Conservation (phyloP, 257 asterid genomes). For the Nicotiana knightiana region DNA sequence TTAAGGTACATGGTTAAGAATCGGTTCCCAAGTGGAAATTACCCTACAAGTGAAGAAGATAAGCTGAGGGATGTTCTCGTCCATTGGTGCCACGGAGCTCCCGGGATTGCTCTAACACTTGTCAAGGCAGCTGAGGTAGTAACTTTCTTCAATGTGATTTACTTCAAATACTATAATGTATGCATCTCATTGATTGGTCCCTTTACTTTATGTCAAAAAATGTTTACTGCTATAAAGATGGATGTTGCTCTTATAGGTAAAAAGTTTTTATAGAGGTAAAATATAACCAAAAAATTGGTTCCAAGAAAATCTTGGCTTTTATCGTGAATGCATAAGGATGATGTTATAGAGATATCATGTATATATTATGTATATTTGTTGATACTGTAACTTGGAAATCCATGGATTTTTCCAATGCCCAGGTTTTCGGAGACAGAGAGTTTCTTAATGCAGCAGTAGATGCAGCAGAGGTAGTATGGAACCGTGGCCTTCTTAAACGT, state of each 20-base stretch:
- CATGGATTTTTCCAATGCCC: neutral
- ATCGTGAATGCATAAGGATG: no score
- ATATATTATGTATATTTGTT: neutral
- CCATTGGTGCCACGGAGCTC: constrained; percentile 90
- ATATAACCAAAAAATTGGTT: no score
- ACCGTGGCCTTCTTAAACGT: constrained; percentile 66
- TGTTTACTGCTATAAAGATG: no score
- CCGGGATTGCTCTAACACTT: constrained; percentile 69
- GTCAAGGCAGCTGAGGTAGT: constrained; percentile 69
- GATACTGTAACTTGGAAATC: neutral
- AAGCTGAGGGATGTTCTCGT: constrained; percentile 45
- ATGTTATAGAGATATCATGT: no score
- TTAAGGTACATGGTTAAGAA: constrained; percentile 54
- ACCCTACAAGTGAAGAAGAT: constrained; percentile 60
- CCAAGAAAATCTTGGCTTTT: no score
- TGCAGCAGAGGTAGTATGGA: constrained; percentile 86
- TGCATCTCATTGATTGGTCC: neutral
- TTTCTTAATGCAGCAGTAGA: constrained; percentile 64
- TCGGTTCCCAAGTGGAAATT: constrained; percentile 57
- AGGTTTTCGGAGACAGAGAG: constrained; percentile 55
- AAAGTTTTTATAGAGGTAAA: no score
- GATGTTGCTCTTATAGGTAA: no score
- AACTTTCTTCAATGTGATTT: neutral
- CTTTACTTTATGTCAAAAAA: no score
- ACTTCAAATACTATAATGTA: neutral